Percentiles rank a stretch among this genome's conserved stretches.
phyloP scores from a whole-genome alignment of 1,284 basidiomycete species.

The Ustilago hordei region DNA sequence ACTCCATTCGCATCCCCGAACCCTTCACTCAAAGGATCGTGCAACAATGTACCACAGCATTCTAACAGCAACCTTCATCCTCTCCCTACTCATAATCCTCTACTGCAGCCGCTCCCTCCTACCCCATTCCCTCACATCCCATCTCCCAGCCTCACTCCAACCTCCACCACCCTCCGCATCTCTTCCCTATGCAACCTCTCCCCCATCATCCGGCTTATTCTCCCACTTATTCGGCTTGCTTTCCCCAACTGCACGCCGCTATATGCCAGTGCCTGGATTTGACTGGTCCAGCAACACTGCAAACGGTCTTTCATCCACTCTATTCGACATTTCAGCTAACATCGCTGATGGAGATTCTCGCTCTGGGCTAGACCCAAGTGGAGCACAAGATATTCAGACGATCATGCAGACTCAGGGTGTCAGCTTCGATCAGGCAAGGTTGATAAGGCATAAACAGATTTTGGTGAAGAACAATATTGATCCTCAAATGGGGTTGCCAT shows the following conservation, averaged over 20 bases:
- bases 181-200: neutral
- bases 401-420: slow-evolving; percentile 60
- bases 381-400: slow-evolving; percentile 57
- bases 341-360: slow-evolving; percentile 55
- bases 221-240: slow-evolving; percentile 8
- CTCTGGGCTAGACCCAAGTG: slow-evolving; percentile 56
- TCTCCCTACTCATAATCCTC: slow-evolving; percentile 32
- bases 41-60: slow-evolving; percentile 44
- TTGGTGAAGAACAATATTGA: slow-evolving; percentile 62
- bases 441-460: slow-evolving; percentile 60
- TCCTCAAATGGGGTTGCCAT: slow-evolving; percentile 62
- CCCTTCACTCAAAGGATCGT: neutral
- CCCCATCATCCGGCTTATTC: neutral
- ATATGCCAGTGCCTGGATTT: slow-evolving; percentile 19
- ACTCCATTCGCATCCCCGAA: neutral
- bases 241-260: slow-evolving; percentile 3
- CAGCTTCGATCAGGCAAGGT: slow-evolving; percentile 63
- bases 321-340: slow-evolving; percentile 66
- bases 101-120: slow-evolving; percentile 39
- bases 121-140: slow-evolving; percentile 5
- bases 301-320: slow-evolving; percentile 50
- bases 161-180: neutral
- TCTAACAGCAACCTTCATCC: slow-evolving; percentile 36
- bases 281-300: slow-evolving; percentile 51
- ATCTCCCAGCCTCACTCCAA: neutral